Base-by-base conservation (phyloP, 352 stramenopile species). In the Pythium pyrilobum region DNA sequence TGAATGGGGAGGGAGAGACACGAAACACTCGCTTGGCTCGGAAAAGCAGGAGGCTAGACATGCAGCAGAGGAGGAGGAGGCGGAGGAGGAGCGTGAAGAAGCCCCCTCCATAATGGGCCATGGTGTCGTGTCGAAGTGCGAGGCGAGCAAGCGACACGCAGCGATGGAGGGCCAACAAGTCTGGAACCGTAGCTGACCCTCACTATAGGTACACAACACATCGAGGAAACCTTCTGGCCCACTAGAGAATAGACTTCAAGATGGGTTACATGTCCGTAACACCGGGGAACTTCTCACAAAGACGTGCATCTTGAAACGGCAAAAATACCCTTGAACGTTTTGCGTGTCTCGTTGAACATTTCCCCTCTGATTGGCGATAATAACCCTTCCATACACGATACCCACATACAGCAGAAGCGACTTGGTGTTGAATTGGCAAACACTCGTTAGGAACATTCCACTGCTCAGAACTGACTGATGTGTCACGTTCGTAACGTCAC, bases 1-100 rank as follows among this genome's bases (percentile, higher is more conserved):
- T n/a, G n/a, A n/a, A n/a, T n/a, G n/a, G n/a, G n/a, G 20, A 62
- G 55, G 29, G 39, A 56, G 55, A 63, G 55, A 63, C 55, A 63
- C 55, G 55, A 63, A 56, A 27, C 38, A 44, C 21, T 15, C 23
- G 15, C 6, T 16, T 36, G 28, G 41, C 25, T 21, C 23, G 18
- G n/a, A 21, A 31, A 39, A 13, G 33, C 9, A 15, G 15, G 16
- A 9, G 47, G 20, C 38, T 38, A 62, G 54, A 62, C 54, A 53
- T 50, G 54, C 54, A 48, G 15, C 44, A 16, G 9, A 20, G 24
- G 24, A 13, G 38, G 38, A 28, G 6, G 23, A 44, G 12, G 23
- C 9, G 38, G 38, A 44, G 16, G 16, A n/a, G n/a, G 37, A 13
- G 37, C 37, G 18, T 42, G 37, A 42, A 42, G 37, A 20, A 13